These are phyloP conservation scores for Linum trigynum DNA, from an alignment of 345 rosid species.

Conservation along the genomic window DNA sequence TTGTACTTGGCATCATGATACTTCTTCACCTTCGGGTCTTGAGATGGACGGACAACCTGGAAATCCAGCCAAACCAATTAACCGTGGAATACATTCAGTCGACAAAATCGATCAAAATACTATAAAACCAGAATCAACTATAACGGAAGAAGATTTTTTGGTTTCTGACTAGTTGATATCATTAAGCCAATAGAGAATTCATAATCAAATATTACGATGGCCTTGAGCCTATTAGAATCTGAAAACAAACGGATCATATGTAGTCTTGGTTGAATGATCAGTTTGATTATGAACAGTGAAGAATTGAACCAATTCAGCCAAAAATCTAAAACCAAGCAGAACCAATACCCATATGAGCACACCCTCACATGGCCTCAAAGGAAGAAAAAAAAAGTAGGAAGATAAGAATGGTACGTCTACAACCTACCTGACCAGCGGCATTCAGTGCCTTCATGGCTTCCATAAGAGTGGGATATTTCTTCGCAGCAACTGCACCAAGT, in stretches of 20 bases:
- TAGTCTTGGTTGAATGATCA: background rate
- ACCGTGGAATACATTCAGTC: no score
- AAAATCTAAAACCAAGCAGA: no score
- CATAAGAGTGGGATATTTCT: conserved; percentile 47
- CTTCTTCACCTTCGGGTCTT: conserved; percentile 69
- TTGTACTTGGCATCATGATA: conserved; percentile 83
- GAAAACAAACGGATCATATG: no score
- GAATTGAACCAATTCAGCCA: background rate
- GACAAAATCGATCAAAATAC: background rate
- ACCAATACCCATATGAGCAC: no score
- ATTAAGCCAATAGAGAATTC: background rate
- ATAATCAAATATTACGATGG: no score
- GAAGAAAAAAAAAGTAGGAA: no score
- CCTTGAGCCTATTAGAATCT: no score
- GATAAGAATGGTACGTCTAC: conserved; percentile 22
- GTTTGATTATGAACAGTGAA: background rate
- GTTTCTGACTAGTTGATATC: no score
- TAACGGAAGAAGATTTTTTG: no score
- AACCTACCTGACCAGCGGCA: conserved; percentile 76
- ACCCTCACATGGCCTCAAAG: no score
- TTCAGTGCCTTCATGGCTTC: conserved; percentile 85
- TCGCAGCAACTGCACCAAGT: conserved; percentile 84
- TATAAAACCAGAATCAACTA: no score
- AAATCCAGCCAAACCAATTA: background rate
- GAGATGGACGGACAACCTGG: conserved; percentile 74